Percentiles rank a stretch among this genome's conserved stretches.
phyloP scores from a whole-genome alignment of 2,329 filamentous ascomycete genomes.

The Apiospora hydei region DNA sequence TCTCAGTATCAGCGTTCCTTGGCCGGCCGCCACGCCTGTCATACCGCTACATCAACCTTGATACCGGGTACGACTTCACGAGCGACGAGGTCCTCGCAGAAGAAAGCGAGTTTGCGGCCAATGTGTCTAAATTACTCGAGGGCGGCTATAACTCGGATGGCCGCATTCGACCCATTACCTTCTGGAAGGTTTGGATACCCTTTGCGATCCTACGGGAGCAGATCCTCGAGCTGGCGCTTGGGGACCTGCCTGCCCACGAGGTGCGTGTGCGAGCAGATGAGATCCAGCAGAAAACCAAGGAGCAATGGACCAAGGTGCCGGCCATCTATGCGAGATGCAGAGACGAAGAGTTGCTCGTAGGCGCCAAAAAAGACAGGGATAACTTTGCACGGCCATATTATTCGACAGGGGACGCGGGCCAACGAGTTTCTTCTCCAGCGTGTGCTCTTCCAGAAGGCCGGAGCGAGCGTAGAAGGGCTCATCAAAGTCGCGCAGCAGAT shows the following conservation, averaged over 20 bases:
- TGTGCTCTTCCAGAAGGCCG: constrained; percentile 44
- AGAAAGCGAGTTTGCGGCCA: constrained; percentile 35
- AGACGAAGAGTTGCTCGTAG: constrained; percentile 23
- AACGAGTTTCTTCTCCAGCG: constrained; percentile 44
- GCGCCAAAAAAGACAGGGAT: neutral
- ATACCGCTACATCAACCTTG: constrained; percentile 43
- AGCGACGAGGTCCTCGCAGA: constrained; percentile 38
- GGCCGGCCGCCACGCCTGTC: constrained; percentile 44
- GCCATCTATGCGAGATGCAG: constrained; percentile 35
- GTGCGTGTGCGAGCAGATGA: constrained; percentile 36
- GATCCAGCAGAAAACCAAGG: constrained; percentile 34
- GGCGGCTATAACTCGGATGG: constrained; percentile 39
- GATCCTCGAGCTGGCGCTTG: constrained; percentile 44
- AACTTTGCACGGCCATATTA: constrained; percentile 22
- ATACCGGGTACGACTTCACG: constrained; percentile 40
- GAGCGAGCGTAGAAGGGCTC: constrained; percentile 42
- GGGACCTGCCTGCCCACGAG: constrained; percentile 42
- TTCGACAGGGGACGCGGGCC: constrained; percentile 23
- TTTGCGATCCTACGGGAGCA: constrained; percentile 42
- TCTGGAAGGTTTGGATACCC: constrained; percentile 37
- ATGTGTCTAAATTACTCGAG: constrained; percentile 37
- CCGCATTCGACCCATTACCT: constrained; percentile 36
- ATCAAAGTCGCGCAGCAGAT: constrained; percentile 40
- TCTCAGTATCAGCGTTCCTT: constrained; percentile 41
- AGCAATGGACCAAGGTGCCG: constrained; percentile 39